These are phyloP conservation scores for Diaporthe australafricana DNA, from an alignment of 2,329 filamentous ascomycete genomes.

Conservation along the genomic window DNA sequence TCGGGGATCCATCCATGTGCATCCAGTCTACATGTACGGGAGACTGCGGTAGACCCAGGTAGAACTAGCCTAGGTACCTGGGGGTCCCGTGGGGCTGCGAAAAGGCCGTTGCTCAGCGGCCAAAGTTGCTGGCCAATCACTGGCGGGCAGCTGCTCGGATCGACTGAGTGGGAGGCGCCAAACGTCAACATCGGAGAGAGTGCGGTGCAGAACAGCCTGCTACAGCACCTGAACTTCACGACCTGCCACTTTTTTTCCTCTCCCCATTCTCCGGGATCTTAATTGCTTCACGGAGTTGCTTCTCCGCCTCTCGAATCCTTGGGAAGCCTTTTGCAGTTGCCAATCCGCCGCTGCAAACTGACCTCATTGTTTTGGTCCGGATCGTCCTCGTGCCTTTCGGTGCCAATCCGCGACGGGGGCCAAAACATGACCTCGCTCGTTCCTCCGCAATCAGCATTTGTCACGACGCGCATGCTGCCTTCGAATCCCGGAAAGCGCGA, in stretches of 20 bases:
- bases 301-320: background rate
- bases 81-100: background rate
- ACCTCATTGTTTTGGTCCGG: background rate
- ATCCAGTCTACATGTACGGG: background rate
- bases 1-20: conserved; percentile 25
- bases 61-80: background rate
- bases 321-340: background rate
- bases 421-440: conserved; percentile 26
- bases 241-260: conserved; percentile 1
- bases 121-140: conserved; percentile 16
- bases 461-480: conserved; percentile 7
- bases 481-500: conserved; percentile 5
- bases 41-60: background rate
- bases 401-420: background rate
- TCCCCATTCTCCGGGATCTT: conserved; percentile 10
- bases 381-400: background rate
- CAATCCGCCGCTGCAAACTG: background rate
- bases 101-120: conserved; percentile 12
- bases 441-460: background rate
- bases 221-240: background rate
- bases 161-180: conserved; percentile 22
- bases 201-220: conserved; percentile 1
- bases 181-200: conserved; percentile 22
- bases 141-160: background rate
- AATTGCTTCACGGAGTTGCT: conserved; percentile 15